Evolutionary conservation across 352 stramenopile species (phyloP).

Genomic region (Phytophthora foliorum): DNA sequence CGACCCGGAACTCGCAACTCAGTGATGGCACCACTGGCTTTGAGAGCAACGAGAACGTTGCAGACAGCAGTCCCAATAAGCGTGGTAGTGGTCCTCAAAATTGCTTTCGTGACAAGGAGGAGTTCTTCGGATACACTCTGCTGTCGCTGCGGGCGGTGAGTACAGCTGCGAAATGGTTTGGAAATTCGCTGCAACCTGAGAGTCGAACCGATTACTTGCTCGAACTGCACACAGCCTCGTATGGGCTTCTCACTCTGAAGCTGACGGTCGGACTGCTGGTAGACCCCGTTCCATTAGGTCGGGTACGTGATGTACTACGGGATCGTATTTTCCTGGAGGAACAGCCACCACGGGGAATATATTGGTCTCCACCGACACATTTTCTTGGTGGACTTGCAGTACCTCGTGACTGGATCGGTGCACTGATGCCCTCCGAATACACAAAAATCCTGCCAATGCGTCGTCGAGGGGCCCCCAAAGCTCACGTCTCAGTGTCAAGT

Average conservation of each 20-base stretch:
- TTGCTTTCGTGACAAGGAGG: constrained; percentile 24
- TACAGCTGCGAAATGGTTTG: constrained; percentile 67
- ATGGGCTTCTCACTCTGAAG: constrained; percentile 78
- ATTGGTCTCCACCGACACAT: constrained; percentile 67
- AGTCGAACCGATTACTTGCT: constrained; percentile 71
- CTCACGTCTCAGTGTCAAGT: background rate
- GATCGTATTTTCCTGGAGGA: constrained; percentile 66
- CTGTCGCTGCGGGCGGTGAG: constrained; percentile 66
- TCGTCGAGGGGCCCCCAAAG: constrained; percentile 6
- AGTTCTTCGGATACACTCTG: constrained; percentile 65
- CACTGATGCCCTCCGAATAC: constrained; percentile 78
- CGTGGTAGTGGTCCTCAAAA: background rate
- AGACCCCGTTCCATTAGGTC: constrained; percentile 58
- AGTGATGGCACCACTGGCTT: background rate
- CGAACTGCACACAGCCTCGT: constrained; percentile 66
- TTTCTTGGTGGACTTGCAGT: constrained; percentile 57
- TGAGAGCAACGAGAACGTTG: background rate
- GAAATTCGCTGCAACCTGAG: constrained; percentile 59
- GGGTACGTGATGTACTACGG: constrained; percentile 66
- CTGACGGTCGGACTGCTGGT: constrained; percentile 76
- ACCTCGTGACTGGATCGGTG: constrained; percentile 71
- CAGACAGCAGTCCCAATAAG: background rate
- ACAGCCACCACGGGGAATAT: constrained; percentile 50
- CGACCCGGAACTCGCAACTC: background rate
- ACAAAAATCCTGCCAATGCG: constrained; percentile 64